phyloP scores from a whole-genome alignment of 441 rosid species.

The Adansonia gregorii region DNA sequence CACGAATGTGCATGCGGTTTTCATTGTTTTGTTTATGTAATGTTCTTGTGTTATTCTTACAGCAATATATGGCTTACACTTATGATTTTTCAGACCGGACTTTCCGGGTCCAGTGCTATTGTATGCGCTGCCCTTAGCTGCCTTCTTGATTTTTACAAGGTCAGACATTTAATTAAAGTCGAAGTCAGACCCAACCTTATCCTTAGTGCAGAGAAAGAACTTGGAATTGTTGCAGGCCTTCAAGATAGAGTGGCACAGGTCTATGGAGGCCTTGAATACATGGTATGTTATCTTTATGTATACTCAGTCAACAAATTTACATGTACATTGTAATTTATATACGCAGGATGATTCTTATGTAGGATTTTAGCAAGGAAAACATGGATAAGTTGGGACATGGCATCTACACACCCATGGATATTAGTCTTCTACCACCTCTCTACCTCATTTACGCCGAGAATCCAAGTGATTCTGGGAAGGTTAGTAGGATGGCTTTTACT shows the following conservation, averaged over 20 bases:
- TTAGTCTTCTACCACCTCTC: constrained; percentile 78
- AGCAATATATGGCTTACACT: constrained; percentile 18
- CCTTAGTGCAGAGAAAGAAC: constrained; percentile 77
- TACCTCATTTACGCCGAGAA: constrained; percentile 87
- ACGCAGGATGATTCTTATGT: constrained; percentile 16
- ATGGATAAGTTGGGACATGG: constrained; percentile 90
- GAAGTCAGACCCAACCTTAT: constrained; percentile 65
- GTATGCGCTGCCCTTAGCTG: constrained; percentile 87
- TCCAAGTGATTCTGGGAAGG: constrained; percentile 98
- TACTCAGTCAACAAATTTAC: not conserved
- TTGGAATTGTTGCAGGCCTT: constrained; percentile 95
- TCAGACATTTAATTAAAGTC: constrained; percentile 73
- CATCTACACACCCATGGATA: constrained; percentile 74
- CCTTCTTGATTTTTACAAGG: constrained; percentile 82
- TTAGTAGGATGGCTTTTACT: constrained; percentile 32
- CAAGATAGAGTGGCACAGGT: constrained; percentile 97
- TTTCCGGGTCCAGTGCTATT: constrained; percentile 94
- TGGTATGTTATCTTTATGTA: constrained; percentile 48
- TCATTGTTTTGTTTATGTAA: not conserved
- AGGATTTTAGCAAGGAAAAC: constrained; percentile 82
- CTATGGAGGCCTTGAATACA: constrained; percentile 90
- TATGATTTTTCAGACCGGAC: constrained; percentile 73
- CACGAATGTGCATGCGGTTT: not conserved
- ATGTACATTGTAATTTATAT: not conserved
- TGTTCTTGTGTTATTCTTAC: constrained; percentile 8